phyloP scores from a whole-genome alignment of 129 eudicot species.

The Pulicaria dysenterica region DNA sequence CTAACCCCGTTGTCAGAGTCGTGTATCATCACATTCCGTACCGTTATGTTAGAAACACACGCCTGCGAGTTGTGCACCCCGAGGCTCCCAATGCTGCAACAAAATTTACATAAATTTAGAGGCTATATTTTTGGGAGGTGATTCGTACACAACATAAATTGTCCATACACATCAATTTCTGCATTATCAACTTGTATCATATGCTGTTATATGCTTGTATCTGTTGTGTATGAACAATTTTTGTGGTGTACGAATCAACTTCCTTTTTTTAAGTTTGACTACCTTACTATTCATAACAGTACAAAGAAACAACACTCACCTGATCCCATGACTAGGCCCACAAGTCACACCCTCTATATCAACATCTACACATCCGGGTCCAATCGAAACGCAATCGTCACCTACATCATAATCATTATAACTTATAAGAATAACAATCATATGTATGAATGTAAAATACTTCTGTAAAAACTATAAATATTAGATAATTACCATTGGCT shows the following conservation, averaged over 20 bases:
- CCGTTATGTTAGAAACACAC: slow-evolving; percentile 89
- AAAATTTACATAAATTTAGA: background rate
- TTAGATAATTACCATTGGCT: slow-evolving; percentile 52
- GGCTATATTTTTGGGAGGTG: too few relatives aligned
- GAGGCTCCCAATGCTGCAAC: slow-evolving; percentile 86
- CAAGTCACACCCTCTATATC: slow-evolving; percentile 79
- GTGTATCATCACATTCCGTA: slow-evolving; percentile 64
- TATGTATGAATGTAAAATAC: background rate
- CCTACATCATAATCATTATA: slow-evolving; percentile 40
- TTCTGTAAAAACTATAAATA: background rate
- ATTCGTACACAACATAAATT: too few relatives aligned
- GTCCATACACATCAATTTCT: too few relatives aligned
- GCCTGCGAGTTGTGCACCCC: slow-evolving; percentile 87
- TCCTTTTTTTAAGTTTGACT: too few relatives aligned
- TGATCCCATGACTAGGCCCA: slow-evolving; percentile 97
- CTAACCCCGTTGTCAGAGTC: slow-evolving; percentile 92
- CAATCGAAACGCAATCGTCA: slow-evolving; percentile 97
- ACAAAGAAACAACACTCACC: slow-evolving; percentile 36
- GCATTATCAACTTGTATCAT: too few relatives aligned
- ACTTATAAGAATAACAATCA: background rate
- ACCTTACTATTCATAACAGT: too few relatives aligned
- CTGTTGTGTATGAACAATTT: too few relatives aligned
- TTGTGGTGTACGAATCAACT: too few relatives aligned
- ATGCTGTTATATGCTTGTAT: too few relatives aligned
- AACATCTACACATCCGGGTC: slow-evolving; percentile 80